Evolutionary conservation across 1,139 yeast species (phyloP).

Genomic region (Taphrina confusa): DNA sequence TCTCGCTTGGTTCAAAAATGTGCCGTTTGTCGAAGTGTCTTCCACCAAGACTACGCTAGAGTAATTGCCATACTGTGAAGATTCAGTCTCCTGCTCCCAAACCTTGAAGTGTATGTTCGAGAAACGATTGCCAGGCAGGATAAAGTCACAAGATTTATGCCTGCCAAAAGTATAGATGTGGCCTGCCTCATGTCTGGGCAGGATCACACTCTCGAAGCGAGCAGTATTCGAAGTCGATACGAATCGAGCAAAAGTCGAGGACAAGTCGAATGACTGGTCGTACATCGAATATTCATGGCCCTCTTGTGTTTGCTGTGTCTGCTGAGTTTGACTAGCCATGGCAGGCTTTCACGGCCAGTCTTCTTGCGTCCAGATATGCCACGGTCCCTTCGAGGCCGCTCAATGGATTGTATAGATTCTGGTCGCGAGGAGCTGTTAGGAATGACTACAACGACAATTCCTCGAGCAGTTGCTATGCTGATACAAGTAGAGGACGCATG

Average conservation of each 20-base stretch:
- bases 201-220: conserved; percentile 17
- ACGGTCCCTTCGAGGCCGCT: too few species aligned
- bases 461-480: too few species aligned
- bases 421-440: too few species aligned
- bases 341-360: too few species aligned
- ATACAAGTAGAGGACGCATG: too few species aligned
- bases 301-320: conserved; percentile 21
- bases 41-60: conserved; percentile 19
- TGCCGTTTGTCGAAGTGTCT: conserved; percentile 71
- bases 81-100: conserved; percentile 21
- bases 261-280: conserved; percentile 15
- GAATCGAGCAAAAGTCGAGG: conserved; percentile 26
- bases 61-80: conserved; percentile 15
- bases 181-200: conserved; percentile 23
- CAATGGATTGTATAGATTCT: too few species aligned
- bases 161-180: conserved; percentile 29
- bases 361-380: too few species aligned
- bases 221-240: conserved; percentile 16
- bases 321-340: conserved; percentile 9
- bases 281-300: conserved; percentile 22
- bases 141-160: conserved; percentile 31
- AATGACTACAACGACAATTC: too few species aligned
- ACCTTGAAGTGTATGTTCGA: conserved; percentile 26
- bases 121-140: conserved; percentile 23
- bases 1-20: conserved; percentile 73